phyloP scores from a whole-genome alignment of 257 asterid species.

The Anisodus acutangulus region DNA sequence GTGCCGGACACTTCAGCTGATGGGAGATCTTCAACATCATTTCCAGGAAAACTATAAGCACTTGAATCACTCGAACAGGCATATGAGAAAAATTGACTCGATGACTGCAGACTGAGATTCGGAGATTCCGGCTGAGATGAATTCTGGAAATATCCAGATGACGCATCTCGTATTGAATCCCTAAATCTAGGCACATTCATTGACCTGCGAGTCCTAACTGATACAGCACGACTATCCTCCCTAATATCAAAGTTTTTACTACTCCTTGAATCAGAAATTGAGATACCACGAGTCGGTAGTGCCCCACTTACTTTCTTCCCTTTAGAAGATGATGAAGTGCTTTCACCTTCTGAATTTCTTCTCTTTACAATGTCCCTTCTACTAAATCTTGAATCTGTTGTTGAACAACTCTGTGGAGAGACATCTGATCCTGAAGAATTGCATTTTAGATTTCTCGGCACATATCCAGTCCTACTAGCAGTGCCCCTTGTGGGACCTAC shows the following conservation, averaged over 20 bases:
- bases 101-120: slow-evolving; percentile 39
- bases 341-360: slow-evolving; percentile 59
- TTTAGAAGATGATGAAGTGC: slow-evolving; percentile 48
- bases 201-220: slow-evolving; percentile 54
- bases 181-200: slow-evolving; percentile 45
- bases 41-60: slow-evolving; percentile 49
- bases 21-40: slow-evolving; percentile 43
- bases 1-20: slow-evolving; percentile 38
- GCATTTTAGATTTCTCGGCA: slow-evolving; percentile 53
- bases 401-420: slow-evolving; percentile 36
- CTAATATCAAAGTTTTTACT: slow-evolving; percentile 42
- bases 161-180: slow-evolving; percentile 42
- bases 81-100: slow-evolving; percentile 39
- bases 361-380: slow-evolving; percentile 40
- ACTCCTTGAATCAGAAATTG: slow-evolving; percentile 48
- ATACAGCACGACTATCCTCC: slow-evolving; percentile 41
- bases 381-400: slow-evolving; percentile 47
- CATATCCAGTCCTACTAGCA: slow-evolving; percentile 40
- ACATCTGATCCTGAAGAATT: slow-evolving; percentile 53
- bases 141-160: slow-evolving; percentile 39
- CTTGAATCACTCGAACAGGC: slow-evolving; percentile 56
- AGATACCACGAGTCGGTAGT: slow-evolving; percentile 48
- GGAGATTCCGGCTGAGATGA: slow-evolving; percentile 41
- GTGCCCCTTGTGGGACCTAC: slow-evolving; percentile 33
- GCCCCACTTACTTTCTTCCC: slow-evolving; percentile 42